A percentile compares a stretch with the other conserved stretches of the same genome.
phyloP scores from a whole-genome alignment of 768 basidiomycete species.

The Leccinum boreale region DNA sequence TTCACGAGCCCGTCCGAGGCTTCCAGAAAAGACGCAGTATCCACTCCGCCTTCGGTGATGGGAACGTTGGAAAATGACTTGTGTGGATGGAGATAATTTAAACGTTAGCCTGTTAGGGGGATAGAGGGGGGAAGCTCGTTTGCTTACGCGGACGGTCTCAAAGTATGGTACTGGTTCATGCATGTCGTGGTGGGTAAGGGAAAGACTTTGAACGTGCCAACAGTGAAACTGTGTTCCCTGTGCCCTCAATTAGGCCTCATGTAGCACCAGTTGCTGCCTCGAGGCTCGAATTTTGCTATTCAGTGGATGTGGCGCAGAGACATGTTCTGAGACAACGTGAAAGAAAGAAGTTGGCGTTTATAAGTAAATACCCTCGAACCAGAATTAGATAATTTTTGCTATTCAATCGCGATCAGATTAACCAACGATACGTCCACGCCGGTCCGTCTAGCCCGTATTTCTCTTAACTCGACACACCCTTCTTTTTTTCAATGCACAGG shows the following conservation, averaged over 20 bases:
- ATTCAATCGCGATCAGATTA: conserved; percentile 12
- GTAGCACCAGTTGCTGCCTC: conserved; percentile 23
- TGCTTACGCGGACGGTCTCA: conserved; percentile 60
- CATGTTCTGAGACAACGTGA: conserved; percentile 22
- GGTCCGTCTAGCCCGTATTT: conserved; percentile 2
- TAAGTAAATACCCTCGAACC: not conserved
- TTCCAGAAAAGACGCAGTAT: conserved; percentile 77
- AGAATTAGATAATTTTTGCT: conserved; percentile 25
- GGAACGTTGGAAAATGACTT: conserved; percentile 89
- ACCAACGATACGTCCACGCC: conserved; percentile 2
- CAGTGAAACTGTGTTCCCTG: conserved; percentile 8
- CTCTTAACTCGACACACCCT: not conserved
- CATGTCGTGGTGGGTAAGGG: conserved; percentile 20
- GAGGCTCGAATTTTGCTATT: conserved; percentile 20
- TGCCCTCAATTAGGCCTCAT: conserved; percentile 15
- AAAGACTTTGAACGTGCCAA: conserved; percentile 1
- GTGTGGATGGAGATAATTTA: not conserved
- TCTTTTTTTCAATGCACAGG: not conserved
- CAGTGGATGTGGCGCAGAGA: conserved; percentile 21
- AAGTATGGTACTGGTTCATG: conserved; percentile 49
- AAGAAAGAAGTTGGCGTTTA: not conserved
- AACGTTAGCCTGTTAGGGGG: not conserved
- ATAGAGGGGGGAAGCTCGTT: not conserved
- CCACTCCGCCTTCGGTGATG: conserved; percentile 71
- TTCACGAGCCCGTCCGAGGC: conserved; percentile 83